These are phyloP conservation scores for Coemansia sp. DNA, from an alignment of 192 early-diverging fungal species.

Conservation along the genomic window DNA sequence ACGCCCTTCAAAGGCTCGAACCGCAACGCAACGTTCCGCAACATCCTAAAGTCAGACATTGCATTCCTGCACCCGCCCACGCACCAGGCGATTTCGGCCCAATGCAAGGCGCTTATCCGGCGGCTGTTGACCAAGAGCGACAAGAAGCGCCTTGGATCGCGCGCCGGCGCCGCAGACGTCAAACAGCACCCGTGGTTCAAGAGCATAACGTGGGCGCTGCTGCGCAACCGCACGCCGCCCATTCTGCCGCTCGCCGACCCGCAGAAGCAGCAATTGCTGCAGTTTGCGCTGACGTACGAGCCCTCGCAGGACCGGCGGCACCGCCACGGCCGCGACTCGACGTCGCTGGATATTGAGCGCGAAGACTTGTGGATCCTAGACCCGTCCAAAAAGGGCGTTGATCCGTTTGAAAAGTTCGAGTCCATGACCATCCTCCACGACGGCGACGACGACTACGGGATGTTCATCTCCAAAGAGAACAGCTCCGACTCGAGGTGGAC, in stretches of 20 bases:
- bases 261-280: constrained; percentile 54
- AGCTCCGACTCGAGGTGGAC: constrained; percentile 52
- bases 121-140: constrained; percentile 91
- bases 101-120: constrained; percentile 73
- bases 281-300: constrained; percentile 52
- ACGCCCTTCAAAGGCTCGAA: constrained; percentile 97
- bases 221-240: constrained; percentile 82
- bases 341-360: constrained; percentile 53
- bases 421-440: constrained; percentile 57
- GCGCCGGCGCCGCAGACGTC: constrained; percentile 89
- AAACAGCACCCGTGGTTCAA: constrained; percentile 93
- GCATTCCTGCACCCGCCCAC: constrained; percentile 64
- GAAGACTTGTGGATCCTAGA: constrained; percentile 50
- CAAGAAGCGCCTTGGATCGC: constrained; percentile 78
- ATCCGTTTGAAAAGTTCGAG: constrained; percentile 55
- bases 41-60: constrained; percentile 80
- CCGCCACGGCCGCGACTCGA: constrained; percentile 25
- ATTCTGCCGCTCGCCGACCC: constrained; percentile 70
- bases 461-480: constrained; percentile 51
- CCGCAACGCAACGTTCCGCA: constrained; percentile 85
- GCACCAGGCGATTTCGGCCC: constrained; percentile 49
- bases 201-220: constrained; percentile 86
- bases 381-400: constrained; percentile 39
- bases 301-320: constrained; percentile 45
- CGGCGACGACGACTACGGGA: constrained; percentile 52